Evolutionary conservation across 2,329 filamentous ascomycete genomes (phyloP), one percentile per base, ranked within the genome.

Genomic region (Hypoxylon sp.): DNA sequence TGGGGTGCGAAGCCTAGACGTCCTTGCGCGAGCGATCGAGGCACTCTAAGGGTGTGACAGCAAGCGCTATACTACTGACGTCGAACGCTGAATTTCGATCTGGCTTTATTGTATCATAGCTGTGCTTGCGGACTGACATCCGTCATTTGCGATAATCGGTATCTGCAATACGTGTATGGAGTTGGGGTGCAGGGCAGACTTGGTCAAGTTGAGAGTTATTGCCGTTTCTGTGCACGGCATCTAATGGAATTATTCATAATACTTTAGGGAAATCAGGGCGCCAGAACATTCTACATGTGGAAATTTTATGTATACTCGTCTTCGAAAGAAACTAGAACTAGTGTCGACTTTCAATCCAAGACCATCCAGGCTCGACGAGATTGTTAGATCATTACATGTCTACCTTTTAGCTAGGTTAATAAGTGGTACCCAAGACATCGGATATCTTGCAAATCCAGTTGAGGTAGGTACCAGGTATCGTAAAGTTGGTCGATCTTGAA

Each of bases 1-100:
- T 34, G 79, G 78, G 7, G 79, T 81, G n/a, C 81, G 80, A 46
- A 86, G 86, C 0, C 70, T 91, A 25, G 83, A 88, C 61, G 88
- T 90, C 4, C 78, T 91, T 66, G 76, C 89, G 61, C 83, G 80
- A 68, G 87, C 87, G 21, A 89, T 91, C 69, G 87, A 86, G 72
- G 81, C 82, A 7, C 77, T 91, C 62, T 90, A 60, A 37, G 39
- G n/a, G 9, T 21, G 23, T 19, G 14, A 25, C 25, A 3, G 23
- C 16, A 21, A 4, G n/a, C 3, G 19, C 5, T 12, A n/a, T 14
- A 21, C 30, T 47, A 2, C 14, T n/a, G 14, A 32, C 25, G 16
- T 8, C 7, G 6, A 29, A 41, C 37, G 2, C 16, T 43, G 1
- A 23, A 46, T 32, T 52, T 16, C 37, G 11, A 32, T 19, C 6